Conservation (phyloP, 1,284 basidiomycete genomes). For the Chalciporus sp. region DNA sequence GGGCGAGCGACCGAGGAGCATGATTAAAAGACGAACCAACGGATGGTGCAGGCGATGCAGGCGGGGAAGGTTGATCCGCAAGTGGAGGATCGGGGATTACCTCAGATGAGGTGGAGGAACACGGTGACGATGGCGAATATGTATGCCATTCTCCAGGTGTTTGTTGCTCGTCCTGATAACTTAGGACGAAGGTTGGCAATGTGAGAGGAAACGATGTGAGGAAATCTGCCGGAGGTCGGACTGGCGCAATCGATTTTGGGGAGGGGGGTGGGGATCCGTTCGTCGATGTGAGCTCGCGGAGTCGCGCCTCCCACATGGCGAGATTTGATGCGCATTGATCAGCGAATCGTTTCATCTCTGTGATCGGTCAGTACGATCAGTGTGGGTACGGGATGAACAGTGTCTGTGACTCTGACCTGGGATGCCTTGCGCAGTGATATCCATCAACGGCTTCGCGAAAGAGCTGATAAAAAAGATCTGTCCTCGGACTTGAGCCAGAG, state of each 20-base stretch:
- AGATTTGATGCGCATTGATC: slow-evolving; percentile 69
- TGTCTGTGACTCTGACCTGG: slow-evolving; percentile 52
- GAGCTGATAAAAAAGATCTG: slow-evolving; percentile 90
- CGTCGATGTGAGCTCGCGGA: slow-evolving; percentile 41
- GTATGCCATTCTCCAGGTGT: slow-evolving; percentile 31
- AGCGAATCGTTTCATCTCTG: slow-evolving; percentile 67
- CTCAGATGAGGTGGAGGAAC: slow-evolving; percentile 35
- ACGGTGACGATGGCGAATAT: slow-evolving; percentile 32
- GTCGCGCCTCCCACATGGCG: slow-evolving; percentile 61
- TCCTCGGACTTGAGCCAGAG: slow-evolving; percentile 75
- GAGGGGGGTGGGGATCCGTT: slow-evolving; percentile 11
- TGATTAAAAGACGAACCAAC: slow-evolving; percentile 30
- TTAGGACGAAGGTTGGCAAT: slow-evolving; percentile 44
- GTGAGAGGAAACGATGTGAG: slow-evolving; percentile 64
- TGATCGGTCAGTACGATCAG: slow-evolving; percentile 14
- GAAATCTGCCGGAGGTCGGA: slow-evolving; percentile 52
- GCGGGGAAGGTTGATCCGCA: slow-evolving; percentile 31
- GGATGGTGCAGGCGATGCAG: slow-evolving; percentile 35
- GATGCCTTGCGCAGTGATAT: slow-evolving; percentile 70
- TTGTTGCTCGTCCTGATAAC: slow-evolving; percentile 30
- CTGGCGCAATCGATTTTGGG: slow-evolving; percentile 22
- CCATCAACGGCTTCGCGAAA: slow-evolving; percentile 83
- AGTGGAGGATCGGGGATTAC: slow-evolving; percentile 23
- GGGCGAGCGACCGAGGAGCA: slow-evolving; percentile 29
- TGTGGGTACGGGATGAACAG: background rate